Percentiles rank a stretch among this genome's conserved stretches.
phyloP scores from a whole-genome alignment of 2,329 filamentous ascomycete genomes.

The Nigrograna mackinnonii region DNA sequence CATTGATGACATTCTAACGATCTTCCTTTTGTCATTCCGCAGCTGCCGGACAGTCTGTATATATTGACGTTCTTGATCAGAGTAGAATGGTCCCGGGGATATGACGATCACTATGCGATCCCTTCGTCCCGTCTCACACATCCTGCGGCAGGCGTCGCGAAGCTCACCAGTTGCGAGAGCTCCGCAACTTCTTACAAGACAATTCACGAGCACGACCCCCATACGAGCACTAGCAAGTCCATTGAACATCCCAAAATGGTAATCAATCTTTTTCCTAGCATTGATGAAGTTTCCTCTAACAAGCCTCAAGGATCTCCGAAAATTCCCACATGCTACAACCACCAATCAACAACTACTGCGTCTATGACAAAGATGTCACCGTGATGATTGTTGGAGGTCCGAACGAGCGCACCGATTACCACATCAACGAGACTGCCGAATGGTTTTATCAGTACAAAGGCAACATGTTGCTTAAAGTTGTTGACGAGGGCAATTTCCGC shows the following conservation, averaged over 20 bases:
- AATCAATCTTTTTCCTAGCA: conserved; percentile 5
- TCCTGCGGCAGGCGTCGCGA: conserved; percentile 12
- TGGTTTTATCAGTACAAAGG: conserved; percentile 98
- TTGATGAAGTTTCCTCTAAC: neutral
- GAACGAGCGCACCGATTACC: conserved; percentile 95
- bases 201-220: conserved; percentile 29
- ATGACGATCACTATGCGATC: conserved; percentile 19
- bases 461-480: conserved; percentile 89
- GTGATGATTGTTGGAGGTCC: conserved; percentile 97
- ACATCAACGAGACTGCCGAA: conserved; percentile 94
- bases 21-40: neutral
- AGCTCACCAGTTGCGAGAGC: neutral
- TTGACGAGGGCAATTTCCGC: conserved; percentile 71
- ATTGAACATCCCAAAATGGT: conserved; percentile 48
- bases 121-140: conserved; percentile 15
- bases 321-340: conserved; percentile 93
- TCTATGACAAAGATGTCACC: conserved; percentile 82
- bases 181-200: conserved; percentile 11
- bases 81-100: conserved; percentile 1
- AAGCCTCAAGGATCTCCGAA: conserved; percentile 72
- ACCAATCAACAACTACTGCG: conserved; percentile 96
- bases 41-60: no score
- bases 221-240: conserved; percentile 30
- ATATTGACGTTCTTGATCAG: neutral
- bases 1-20: neutral